Evolutionary conservation across 805 yeast genomes (phyloP), one percentile per base, ranked within the genome.

Genomic region (Saturnispora halmiae): DNA sequence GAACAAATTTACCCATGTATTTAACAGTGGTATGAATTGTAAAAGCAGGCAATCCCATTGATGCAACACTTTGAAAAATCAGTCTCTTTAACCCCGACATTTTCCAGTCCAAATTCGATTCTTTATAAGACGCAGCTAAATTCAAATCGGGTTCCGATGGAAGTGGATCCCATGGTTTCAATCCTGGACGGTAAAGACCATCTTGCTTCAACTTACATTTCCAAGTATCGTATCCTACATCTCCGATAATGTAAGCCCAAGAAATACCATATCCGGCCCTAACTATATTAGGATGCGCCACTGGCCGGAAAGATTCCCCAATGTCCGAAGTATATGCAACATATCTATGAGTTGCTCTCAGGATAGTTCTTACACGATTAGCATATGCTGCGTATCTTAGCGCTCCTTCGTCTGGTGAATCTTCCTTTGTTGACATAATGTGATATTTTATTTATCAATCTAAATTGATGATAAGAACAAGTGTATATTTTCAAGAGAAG

Each of bases 321-420:
- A 83, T 76, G 56, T 83, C 94, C 0, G 88, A 80, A 2, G 94
- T 82, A 60, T 84, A 83, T 1, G 94, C 94, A 20, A 83, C 84
- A 53, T 83, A 84, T 51, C 94, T 64, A 55, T 81, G 90, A 13
- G 88, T 73, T 5, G 92, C 85, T 38, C 69, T 50, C 36, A 82
- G 65, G 44, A 83, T 77, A 7, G 87, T 81, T 56, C 87, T 66
- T 35, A 81, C 54, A 52, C 94, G 63, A 56, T 78, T 78, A 46
- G 88, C 87, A 58, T 83, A 83, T 7, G 90, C 94, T 4, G 90
- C 85, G 55, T 83, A 83, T 69, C 94, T 75, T 35, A 81, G 19
- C 5, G 52, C 46, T 11, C 55, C 46, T 25, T 56, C 61, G 1
- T 55, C 56, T 8, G 55, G 38, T 8, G 49, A 47, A 2, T 40